Base-by-base conservation (phyloP, 169 alveolate species). In the Eimeria falciformis region DNA sequence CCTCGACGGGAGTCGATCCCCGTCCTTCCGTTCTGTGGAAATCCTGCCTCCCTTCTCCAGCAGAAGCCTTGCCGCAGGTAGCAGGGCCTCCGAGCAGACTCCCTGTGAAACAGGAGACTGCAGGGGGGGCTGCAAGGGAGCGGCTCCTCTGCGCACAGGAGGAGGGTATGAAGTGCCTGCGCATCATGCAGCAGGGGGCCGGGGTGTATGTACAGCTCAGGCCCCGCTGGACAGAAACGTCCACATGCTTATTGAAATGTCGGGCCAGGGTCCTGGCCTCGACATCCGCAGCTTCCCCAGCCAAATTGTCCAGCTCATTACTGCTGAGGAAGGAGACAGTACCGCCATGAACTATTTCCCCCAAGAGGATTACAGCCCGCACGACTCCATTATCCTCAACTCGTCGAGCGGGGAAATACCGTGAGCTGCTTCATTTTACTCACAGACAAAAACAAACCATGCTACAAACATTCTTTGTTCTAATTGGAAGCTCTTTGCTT, bases 211-310 rank as follows among this genome's bases (percentile, higher is more conserved):
- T n/a, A n/a, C n/a, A n/a, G n/a, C n/a, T n/a, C n/a, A n/a, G n/a
- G n/a, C 23, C 18, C 78, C 11, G 78, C 78, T 25, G 5, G 83
- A 71, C 29, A 25, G 56, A 23, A 40, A 40, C 56, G 83, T 71
- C 58, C 83, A 71, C 25, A 18, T 71, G 29, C 25, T 71, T 17
- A 71, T 71, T 4, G 83, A 71, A 27, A 14, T 71, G 5, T 25
- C 83, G 5, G 55, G 6, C 4, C 58, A 71, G 23, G 83, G 83
- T 0, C 40, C 56, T 5, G 83, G 33, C 5, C 83, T 71, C 17
- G 83, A 71, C 50, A 71, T 71, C 83, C 83, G 83, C 53, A 71
- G 83, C 83, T 71, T 71, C 58, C 83, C 83, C 29, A 27, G 40
- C 11, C 83, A 71, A 33, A 71, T 71, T 6, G 83, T 71, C 29